Percentiles rank a stretch among this genome's conserved stretches.
Conservation (phyloP, 1,284 basidiomycete genomes). For the Polyporus tsugae region DNA sequence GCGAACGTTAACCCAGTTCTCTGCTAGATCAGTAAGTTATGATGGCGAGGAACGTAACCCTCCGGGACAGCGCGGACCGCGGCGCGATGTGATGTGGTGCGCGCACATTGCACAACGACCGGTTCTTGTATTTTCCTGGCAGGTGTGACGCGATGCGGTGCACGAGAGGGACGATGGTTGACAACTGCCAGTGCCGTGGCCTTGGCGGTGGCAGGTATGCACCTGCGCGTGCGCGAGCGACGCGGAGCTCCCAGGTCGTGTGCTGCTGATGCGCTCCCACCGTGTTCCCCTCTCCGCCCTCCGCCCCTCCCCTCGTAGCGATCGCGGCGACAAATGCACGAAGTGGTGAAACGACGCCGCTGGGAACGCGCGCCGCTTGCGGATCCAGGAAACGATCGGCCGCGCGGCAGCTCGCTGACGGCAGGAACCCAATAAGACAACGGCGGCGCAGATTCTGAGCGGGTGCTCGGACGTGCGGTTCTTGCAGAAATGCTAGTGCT, state of each 20-base stretch:
- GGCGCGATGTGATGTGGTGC: neutral
- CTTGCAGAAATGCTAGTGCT: neutral
- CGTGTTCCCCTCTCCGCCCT: neutral
- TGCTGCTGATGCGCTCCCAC: neutral
- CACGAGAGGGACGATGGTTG: too few species aligned
- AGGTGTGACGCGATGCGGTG: too few species aligned
- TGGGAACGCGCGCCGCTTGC: neutral
- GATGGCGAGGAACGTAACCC: neutral
- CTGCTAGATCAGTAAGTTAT: neutral
- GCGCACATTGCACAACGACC: neutral
- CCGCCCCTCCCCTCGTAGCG: neutral
- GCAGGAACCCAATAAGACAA: neutral
- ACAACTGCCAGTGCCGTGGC: neutral
- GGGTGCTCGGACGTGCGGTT: neutral
- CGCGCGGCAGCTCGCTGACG: neutral
- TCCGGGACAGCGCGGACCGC: neutral
- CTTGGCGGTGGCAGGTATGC: neutral
- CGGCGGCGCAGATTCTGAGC: neutral
- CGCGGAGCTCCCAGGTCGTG: neutral
- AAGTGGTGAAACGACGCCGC: neutral
- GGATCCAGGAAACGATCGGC: neutral
- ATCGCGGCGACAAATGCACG: neutral
- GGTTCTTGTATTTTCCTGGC: neutral
- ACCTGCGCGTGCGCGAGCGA: neutral
- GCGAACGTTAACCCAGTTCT: neutral